A percentile compares a stretch with the other conserved stretches of the same genome.
Conservation (phyloP, 2,329 filamentous ascomycete species). For the Hypoxylon sp. region DNA sequence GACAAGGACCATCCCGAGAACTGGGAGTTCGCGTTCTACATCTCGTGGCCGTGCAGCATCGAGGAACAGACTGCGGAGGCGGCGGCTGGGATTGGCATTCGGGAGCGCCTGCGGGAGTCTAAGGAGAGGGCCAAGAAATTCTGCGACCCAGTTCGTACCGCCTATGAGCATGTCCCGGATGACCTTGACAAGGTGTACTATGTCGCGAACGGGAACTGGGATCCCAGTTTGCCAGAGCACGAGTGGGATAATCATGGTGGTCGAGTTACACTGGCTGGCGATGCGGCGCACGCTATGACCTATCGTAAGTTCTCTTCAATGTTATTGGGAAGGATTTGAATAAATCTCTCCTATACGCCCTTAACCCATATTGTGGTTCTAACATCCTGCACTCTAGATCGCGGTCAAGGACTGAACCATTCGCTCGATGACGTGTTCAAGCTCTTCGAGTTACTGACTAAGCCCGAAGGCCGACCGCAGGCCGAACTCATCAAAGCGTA, state of each 20-base stretch:
- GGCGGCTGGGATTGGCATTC: slow-evolving; percentile 51
- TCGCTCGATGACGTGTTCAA: slow-evolving; percentile 60
- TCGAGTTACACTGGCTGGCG: slow-evolving; percentile 53
- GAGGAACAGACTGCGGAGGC: slow-evolving; percentile 59
- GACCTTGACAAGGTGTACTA: slow-evolving; percentile 52
- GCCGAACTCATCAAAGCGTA: slow-evolving; percentile 56
- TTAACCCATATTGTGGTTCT: slow-evolving; percentile 6
- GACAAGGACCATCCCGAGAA: slow-evolving; percentile 56
- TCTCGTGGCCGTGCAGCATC: slow-evolving; percentile 59
- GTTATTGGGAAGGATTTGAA: neutral
- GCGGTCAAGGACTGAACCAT: slow-evolving; percentile 66
- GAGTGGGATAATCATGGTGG: slow-evolving; percentile 53
- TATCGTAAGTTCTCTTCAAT: slow-evolving; percentile 49
- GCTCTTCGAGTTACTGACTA: slow-evolving; percentile 54
- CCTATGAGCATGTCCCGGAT: slow-evolving; percentile 55
- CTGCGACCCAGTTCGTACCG: slow-evolving; percentile 61
- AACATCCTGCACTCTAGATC: slow-evolving; percentile 48
- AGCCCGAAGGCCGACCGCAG: slow-evolving; percentile 36
- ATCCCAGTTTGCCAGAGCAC: slow-evolving; percentile 52
- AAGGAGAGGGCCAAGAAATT: slow-evolving; percentile 58
- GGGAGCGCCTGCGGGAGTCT: slow-evolving; percentile 57
- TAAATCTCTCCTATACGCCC: neutral
- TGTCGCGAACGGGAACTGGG: slow-evolving; percentile 52
- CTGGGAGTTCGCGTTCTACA: slow-evolving; percentile 65
- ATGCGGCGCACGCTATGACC: slow-evolving; percentile 57